These are phyloP conservation scores for Kwoniella heveanensis DNA, from an alignment of 768 basidiomycete genomes.

Conservation along the genomic window DNA sequence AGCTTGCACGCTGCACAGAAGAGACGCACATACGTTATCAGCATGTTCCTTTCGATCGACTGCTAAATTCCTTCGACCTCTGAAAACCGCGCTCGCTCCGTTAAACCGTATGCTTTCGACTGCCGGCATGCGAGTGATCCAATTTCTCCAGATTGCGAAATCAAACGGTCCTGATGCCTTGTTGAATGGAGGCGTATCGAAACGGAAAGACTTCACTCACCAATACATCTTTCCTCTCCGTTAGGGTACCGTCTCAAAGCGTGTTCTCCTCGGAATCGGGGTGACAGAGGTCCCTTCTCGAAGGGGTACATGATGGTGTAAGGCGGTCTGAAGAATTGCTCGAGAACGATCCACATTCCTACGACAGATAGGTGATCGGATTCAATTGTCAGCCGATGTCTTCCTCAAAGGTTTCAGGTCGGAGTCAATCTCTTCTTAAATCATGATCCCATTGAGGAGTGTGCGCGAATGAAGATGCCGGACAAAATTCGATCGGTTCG, in stretches of 20 bases:
- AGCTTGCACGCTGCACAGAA: constrained; percentile 81
- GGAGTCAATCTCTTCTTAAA: too few species aligned
- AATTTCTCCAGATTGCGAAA: too few species aligned
- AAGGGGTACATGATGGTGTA: constrained; percentile 93
- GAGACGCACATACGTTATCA: neutral
- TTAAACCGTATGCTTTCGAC: too few species aligned
- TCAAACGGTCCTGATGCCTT: neutral
- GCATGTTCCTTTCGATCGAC: too few species aligned
- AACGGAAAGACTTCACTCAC: constrained; percentile 60
- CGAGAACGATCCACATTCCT: constrained; percentile 97
- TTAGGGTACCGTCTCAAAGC: constrained; percentile 93
- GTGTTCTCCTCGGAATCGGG: constrained; percentile 98
- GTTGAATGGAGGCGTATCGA: neutral
- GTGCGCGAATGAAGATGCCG: too few species aligned
- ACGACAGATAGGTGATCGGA: neutral
- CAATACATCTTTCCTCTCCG: constrained; percentile 98
- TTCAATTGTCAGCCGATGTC: too few species aligned
- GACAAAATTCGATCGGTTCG: too few species aligned
- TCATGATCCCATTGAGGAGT: too few species aligned
- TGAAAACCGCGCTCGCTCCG: too few species aligned
- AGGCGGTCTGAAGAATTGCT: constrained; percentile 68
- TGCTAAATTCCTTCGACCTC: too few species aligned
- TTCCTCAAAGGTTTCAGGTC: too few species aligned
- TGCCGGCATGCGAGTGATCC: too few species aligned
- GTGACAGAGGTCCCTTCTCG: constrained; percentile 96